A percentile compares a stretch with the other conserved stretches of the same genome.
phyloP scores from a whole-genome alignment of 768 basidiomycete genomes.

The Cystofilobasidium bisporidii region DNA sequence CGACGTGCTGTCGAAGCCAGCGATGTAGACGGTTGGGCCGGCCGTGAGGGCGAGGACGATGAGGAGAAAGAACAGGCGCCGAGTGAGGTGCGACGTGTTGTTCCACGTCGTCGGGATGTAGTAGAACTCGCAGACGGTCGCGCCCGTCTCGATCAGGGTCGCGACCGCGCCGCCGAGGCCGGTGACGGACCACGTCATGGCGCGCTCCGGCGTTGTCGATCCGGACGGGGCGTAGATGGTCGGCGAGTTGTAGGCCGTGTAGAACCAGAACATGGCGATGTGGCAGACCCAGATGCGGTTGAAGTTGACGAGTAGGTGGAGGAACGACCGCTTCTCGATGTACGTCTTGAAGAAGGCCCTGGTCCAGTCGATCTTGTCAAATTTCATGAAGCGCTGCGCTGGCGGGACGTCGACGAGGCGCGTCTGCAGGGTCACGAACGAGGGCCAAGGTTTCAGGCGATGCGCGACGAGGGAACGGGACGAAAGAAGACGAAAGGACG shows the following conservation, averaged over 20 bases:
- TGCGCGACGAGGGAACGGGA: background rate
- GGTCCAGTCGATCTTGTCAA: conserved; percentile 94
- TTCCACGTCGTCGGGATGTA: conserved; percentile 99
- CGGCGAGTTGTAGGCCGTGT: conserved; percentile 88
- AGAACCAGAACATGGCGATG: conserved; percentile 88
- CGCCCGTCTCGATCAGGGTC: conserved; percentile 90
- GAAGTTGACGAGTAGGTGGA: conserved; percentile 97
- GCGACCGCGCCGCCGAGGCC: conserved; percentile 93
- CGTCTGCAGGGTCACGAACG: conserved; percentile 46
- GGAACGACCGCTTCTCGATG: conserved; percentile 91
- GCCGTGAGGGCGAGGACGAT: conserved; percentile 83
- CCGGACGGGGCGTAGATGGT: conserved; percentile 55
- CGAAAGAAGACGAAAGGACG: conserved; percentile 11
- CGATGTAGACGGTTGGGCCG: conserved; percentile 91
- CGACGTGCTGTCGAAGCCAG: conserved; percentile 59
- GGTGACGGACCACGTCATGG: conserved; percentile 85
- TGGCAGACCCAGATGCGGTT: conserved; percentile 99
- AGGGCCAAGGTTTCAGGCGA: no score
- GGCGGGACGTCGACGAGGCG: conserved; percentile 85
- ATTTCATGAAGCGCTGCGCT: conserved; percentile 88
- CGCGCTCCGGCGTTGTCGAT: conserved; percentile 48
- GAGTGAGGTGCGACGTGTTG: conserved; percentile 90
- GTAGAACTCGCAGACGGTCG: conserved; percentile 87
- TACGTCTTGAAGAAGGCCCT: conserved; percentile 98
- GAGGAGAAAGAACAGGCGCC: conserved; percentile 76